phyloP scores from a whole-genome alignment of 164 flowering plant genomes.

The Nymphaea thermarum region DNA sequence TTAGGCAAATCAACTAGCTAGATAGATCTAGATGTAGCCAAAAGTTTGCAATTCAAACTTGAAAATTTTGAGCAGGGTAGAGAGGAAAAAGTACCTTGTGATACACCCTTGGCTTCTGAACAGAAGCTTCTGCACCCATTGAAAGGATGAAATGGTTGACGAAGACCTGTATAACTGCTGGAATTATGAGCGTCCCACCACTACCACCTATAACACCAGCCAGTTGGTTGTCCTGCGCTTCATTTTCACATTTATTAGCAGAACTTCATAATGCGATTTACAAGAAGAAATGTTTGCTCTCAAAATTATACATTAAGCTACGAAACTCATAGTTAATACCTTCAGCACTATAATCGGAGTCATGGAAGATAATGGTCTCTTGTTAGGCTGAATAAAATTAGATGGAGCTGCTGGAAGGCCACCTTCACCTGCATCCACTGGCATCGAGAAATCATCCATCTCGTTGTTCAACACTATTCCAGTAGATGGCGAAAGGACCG shows the following conservation, averaged over 20 bases:
- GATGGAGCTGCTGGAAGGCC: constrained; percentile 81
- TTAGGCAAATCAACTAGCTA: too few species aligned
- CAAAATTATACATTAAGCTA: not conserved
- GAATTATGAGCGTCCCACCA: constrained; percentile 66
- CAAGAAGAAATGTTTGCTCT: not conserved
- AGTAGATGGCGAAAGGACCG: constrained; percentile 68
- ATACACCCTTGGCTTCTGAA: constrained; percentile 68
- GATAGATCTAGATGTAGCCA: too few species aligned
- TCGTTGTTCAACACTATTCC: constrained; percentile 88
- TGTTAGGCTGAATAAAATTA: constrained; percentile 68
- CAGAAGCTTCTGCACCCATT: constrained; percentile 70
- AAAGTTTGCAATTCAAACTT: too few species aligned
- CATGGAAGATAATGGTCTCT: constrained; percentile 94
- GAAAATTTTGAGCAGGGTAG: too few species aligned
- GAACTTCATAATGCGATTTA: too few species aligned
- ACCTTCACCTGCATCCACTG: constrained; percentile 42
- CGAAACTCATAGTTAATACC: constrained; percentile 22
- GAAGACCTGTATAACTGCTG: constrained; percentile 73
- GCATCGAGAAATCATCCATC: constrained; percentile 90
- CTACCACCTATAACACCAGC: constrained; percentile 80
- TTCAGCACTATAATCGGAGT: constrained; percentile 69
- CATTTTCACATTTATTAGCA: not conserved
- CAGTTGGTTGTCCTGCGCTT: constrained; percentile 54
- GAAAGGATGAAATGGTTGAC: constrained; percentile 57
- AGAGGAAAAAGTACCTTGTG: constrained; percentile 35